A percentile compares a stretch with the other conserved stretches of the same genome.
phyloP scores from a whole-genome alignment of 1,284 basidiomycete genomes.

The Phenoliferia sp. region DNA sequence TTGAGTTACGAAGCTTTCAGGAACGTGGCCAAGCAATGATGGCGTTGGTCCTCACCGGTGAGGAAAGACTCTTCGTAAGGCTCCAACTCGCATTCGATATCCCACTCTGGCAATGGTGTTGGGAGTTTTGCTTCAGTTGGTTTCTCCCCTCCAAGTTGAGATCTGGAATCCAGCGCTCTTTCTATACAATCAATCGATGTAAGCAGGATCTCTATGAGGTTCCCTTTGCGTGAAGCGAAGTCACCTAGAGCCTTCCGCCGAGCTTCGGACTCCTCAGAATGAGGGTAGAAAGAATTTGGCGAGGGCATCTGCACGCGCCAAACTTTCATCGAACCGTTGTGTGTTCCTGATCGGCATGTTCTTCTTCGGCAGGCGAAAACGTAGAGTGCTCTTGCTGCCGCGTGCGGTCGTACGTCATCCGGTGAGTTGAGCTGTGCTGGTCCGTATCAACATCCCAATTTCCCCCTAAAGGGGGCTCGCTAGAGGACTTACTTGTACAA shows the following conservation, averaged over 20 bases:
- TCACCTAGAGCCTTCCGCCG: slow-evolving; percentile 7
- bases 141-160: not conserved
- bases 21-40: no score
- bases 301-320: slow-evolving; percentile 27
- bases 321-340: slow-evolving; percentile 4
- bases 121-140: not conserved
- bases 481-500: slow-evolving; percentile 18
- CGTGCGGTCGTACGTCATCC: slow-evolving; percentile 22
- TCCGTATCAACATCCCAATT: not conserved
- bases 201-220: not conserved
- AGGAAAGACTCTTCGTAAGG: slow-evolving; percentile 31
- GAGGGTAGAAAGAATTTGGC: slow-evolving; percentile 30
- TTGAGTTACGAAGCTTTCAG: no score
- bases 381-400: slow-evolving; percentile 25
- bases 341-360: slow-evolving; percentile 5
- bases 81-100: slow-evolving; percentile 24
- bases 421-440: slow-evolving; percentile 25
- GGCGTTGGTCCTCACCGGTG: slow-evolving; percentile 5
- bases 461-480: not conserved
- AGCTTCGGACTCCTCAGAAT: slow-evolving; percentile 14
- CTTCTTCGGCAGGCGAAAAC: slow-evolving; percentile 19
- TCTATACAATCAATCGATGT: not conserved
- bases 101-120: slow-evolving; percentile 19
- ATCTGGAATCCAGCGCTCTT: slow-evolving; percentile 1
- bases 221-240: not conserved